These are phyloP conservation scores for Trametes gibbosa DNA, from an alignment of 768 basidiomycete genomes.

Conservation along the genomic window DNA sequence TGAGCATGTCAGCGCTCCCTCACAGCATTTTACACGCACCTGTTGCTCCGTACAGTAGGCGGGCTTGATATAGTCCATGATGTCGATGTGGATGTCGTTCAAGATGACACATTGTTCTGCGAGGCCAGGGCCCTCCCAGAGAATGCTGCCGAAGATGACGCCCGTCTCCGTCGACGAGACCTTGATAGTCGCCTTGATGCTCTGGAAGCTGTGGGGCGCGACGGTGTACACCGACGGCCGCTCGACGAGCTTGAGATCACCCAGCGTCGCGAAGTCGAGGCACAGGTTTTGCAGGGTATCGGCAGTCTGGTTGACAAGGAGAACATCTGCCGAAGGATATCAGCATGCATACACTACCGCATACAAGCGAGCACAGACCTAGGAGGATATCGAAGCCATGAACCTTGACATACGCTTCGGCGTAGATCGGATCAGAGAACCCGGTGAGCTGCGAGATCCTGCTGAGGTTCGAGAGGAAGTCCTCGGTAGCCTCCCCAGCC, in stretches of 20 bases:
- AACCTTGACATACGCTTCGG: conserved; percentile 96
- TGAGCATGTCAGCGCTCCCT: background rate
- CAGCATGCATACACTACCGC: background rate
- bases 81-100: conserved; percentile 97
- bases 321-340: conserved; percentile 59
- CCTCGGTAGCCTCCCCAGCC: conserved; percentile 76
- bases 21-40: conserved; percentile 41
- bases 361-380: conserved; percentile 43
- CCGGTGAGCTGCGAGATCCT: conserved; percentile 93
- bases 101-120: conserved; percentile 90
- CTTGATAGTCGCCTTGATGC: conserved; percentile 98
- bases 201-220: conserved; percentile 96
- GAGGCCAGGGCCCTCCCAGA: conserved; percentile 90
- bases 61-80: conserved; percentile 98
- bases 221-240: conserved; percentile 92
- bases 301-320: conserved; percentile 93
- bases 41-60: conserved; percentile 94
- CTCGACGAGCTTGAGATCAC: conserved; percentile 96
- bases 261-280: conserved; percentile 95
- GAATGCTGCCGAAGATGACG: conserved; percentile 96
- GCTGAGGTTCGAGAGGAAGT: conserved; percentile 92
- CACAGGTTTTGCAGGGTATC: conserved; percentile 96
- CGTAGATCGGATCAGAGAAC: conserved; percentile 98
- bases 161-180: conserved; percentile 98
- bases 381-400: conserved; percentile 96